Evolutionary conservation across 176 grass and related monocot species (phyloP), one percentile per base, ranked within the genome.

Genomic region (Rhipidocladum racemiflorum): DNA sequence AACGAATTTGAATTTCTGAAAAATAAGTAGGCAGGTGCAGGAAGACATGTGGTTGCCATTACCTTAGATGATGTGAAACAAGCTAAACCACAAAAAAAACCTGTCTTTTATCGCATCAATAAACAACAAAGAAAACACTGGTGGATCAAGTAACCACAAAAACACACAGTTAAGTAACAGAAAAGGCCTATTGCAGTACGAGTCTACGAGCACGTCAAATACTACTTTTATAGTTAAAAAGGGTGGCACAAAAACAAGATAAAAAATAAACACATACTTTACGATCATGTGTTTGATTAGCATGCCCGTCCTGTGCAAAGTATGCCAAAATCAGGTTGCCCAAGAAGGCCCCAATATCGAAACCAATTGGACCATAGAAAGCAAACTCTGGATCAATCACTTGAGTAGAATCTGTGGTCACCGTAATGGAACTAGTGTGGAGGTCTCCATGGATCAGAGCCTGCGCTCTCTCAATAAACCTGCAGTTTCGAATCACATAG

Each of bases 391-490:
- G 87, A 91, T 99, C 96, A 51, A 99, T 99, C 24, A 99, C 92
- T 79, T 93, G 91, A 21, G 96, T 95, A 17, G 96, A 99, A 81
- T 90, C 82, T 16, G 36, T 27, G 24, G 96, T 93, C 73, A 95
- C 96, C 96, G 93, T 99, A 69, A 99, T 83, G 29, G 96, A 99
- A 71, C 91, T 87, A 23, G 96, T 99, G 65, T 95, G 96, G 29
- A 99, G 89, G 90, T 99, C 96, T 32, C 92, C 96, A 85, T 99
- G 96, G 85, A 95, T 90, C 76, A 99, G 80, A 88, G 96, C 96
- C 68, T 95, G 96, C 1, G 96, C 76, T 86, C 92, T 95, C 87
- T 99, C 92, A 65, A 92, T 88, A 74, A 99, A 99, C 83, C 96
- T 99, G 83, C 12, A 44, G n/a, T 35, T n/a, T 9, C 6, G n/a